Percentiles rank a stretch among this genome's conserved stretches.
These are phyloP conservation scores for Irpex rosettiformis DNA, from an alignment of 1,284 basidiomycete species.

Conservation along the genomic window DNA sequence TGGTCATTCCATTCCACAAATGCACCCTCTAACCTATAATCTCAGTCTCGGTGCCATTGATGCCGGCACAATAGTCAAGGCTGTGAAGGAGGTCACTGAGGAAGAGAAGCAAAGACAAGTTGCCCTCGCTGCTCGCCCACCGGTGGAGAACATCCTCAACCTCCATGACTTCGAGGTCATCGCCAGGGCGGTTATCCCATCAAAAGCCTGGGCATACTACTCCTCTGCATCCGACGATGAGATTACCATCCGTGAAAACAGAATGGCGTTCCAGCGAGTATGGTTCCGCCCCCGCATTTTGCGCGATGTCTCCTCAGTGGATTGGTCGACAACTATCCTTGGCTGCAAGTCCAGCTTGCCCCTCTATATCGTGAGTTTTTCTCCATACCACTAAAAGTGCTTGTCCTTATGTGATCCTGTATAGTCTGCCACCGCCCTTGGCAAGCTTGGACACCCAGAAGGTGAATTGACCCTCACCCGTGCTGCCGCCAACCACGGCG, in stretches of 20 bases:
- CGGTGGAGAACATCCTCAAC: slow-evolving; percentile 58
- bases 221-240: slow-evolving; percentile 64
- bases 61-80: slow-evolving; percentile 39
- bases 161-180: slow-evolving; percentile 72
- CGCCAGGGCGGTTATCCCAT: slow-evolving; percentile 48
- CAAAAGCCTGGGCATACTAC: slow-evolving; percentile 59
- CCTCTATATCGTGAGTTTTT: slow-evolving; percentile 47
- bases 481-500: slow-evolving; percentile 73
- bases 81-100: slow-evolving; percentile 40
- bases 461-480: slow-evolving; percentile 87
- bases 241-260: slow-evolving; percentile 68
- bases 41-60: slow-evolving; percentile 48
- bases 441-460: slow-evolving; percentile 92
- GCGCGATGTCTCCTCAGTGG: slow-evolving; percentile 58
- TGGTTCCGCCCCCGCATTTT: slow-evolving; percentile 77
- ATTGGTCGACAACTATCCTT: slow-evolving; percentile 59
- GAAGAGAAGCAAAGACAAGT: slow-evolving; percentile 40
- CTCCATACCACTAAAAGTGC: neutral
- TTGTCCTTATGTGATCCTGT: neutral
- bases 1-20: neutral
- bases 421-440: slow-evolving; percentile 75
- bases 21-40: neutral
- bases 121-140: slow-evolving; percentile 41
- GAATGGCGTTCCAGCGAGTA: slow-evolving; percentile 54
- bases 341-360: slow-evolving; percentile 55